Evolutionary conservation across 2,329 filamentous ascomycete genomes (phyloP), one percentile per base, ranked within the genome.

Genomic region (Paraphaeosphaeria sporulosa): DNA sequence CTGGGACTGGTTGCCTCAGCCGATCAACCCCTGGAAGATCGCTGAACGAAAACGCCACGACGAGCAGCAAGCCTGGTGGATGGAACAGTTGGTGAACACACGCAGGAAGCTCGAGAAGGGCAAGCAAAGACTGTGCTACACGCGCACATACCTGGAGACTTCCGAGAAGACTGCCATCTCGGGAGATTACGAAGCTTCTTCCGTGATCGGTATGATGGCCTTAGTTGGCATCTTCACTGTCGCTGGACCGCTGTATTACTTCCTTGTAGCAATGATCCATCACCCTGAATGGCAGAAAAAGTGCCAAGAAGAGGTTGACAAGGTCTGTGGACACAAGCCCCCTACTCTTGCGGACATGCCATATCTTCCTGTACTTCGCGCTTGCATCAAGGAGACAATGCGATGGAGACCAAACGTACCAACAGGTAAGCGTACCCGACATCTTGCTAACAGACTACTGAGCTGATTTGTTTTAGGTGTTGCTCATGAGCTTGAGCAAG

Each of bases 1-100:
- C 0, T 86, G 84, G 84, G 79, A 85, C 59, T 55, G 52, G 52
- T 68, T 86, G 1, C 84, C 84, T 1, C 72, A 76, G 58, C 63
- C 72, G 15, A 76, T 85, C 48, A 86, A 86, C 64, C 84, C 84
- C 0, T 86, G 84, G 84, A 85, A 85, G 71, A 76, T 75, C 15
- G 81, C 81, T 7, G 84, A 86, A 68, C 78, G 76, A 43, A 84
- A 83, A 68, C 79, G 84, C 21, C 83, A 85, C 64, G 84, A 85
- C 47, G 79, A 82, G 40, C 83, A 86, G 61, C 80, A 85, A 61
- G 79, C 71, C 0, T 85, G 83, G 80, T 86, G 82, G 80, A 82
- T 84, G 81, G 73, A 82, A 6, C 76, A 78, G n/a, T 71, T 85
- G 0, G 46, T 75, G 1, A 72, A 67, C 4, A 78, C 78, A 5